Percentiles rank a stretch among this genome's conserved stretches.
phyloP scores from a whole-genome alignment of 1,284 basidiomycete species.

The Spongispora temasekensis region DNA sequence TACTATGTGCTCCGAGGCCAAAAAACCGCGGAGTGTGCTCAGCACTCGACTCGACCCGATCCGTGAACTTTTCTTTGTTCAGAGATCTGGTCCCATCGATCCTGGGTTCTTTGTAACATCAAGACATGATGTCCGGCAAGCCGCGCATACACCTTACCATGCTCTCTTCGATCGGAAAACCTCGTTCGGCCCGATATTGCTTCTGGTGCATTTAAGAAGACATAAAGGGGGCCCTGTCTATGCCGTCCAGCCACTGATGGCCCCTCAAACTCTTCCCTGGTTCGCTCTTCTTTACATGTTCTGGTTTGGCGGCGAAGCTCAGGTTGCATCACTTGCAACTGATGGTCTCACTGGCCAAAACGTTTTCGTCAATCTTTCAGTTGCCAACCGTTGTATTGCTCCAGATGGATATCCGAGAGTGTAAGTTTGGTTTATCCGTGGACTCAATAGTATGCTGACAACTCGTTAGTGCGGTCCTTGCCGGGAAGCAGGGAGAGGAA shows the following conservation, averaged over 20 bases:
- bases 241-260: background rate
- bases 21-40: conserved; percentile 1
- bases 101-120: background rate
- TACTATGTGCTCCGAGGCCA: background rate
- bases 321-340: conserved; percentile 5
- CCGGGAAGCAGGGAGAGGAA: background rate
- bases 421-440: conserved; percentile 2
- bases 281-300: background rate
- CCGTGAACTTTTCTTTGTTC: background rate
- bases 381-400: conserved; percentile 7
- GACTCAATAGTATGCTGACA: background rate
- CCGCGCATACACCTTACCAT: background rate
- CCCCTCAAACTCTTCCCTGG: background rate
- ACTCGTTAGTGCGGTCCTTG: background rate
- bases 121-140: background rate
- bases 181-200: background rate
- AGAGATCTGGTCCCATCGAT: conserved; percentile 1
- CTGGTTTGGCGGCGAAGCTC: background rate
- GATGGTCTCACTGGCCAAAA: background rate
- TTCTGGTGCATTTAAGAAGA: background rate
- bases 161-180: background rate
- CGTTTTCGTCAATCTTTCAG: conserved; percentile 6
- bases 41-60: background rate
- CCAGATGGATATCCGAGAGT: conserved; percentile 15
- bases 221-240: background rate